These are phyloP conservation scores for Parastagonospora avenae DNA, from an alignment of 2,329 filamentous ascomycete species.

Conservation along the genomic window DNA sequence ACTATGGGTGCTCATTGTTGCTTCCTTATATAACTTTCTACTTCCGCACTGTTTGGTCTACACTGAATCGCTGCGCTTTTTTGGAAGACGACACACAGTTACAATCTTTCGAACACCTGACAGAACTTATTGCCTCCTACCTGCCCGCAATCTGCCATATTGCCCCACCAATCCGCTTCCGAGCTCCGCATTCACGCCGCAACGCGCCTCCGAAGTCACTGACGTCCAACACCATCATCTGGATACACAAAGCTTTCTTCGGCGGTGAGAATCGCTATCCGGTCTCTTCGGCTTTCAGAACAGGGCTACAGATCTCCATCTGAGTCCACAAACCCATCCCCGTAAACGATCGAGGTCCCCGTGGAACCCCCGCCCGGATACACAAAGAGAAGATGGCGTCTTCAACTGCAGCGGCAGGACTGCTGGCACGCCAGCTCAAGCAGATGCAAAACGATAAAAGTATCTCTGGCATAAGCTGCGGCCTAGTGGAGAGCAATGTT, in stretches of 20 bases:
- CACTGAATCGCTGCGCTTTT: slow-evolving; percentile 12
- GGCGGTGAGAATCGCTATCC: neutral
- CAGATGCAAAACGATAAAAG: slow-evolving; percentile 92
- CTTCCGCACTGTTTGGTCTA: slow-evolving; percentile 4
- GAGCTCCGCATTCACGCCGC: slow-evolving; percentile 16
- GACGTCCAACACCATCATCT: neutral
- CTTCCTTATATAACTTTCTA: slow-evolving; percentile 25
- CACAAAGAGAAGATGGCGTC: slow-evolving; percentile 34
- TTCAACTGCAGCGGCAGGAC: slow-evolving; percentile 65
- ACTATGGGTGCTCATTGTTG: slow-evolving; percentile 26
- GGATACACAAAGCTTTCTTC: neutral
- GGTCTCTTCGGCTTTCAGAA: too few relatives aligned
- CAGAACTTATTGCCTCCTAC: neutral
- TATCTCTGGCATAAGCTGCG: slow-evolving; percentile 92
- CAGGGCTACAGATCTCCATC: too few relatives aligned
- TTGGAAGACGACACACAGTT: slow-evolving; percentile 4
- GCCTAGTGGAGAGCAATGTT: slow-evolving; percentile 82
- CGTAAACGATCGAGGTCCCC: too few relatives aligned
- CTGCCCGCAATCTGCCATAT: slow-evolving; percentile 21
- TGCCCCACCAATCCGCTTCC: slow-evolving; percentile 25
- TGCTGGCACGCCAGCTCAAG: slow-evolving; percentile 86
- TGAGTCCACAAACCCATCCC: too few relatives aligned
- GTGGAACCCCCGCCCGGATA: too few relatives aligned
- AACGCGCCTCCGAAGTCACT: slow-evolving; percentile 11
- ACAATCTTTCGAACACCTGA: neutral